phyloP scores from a whole-genome alignment of 768 basidiomycete genomes.

The button mushroom (Agaricus bisporus) region DNA sequence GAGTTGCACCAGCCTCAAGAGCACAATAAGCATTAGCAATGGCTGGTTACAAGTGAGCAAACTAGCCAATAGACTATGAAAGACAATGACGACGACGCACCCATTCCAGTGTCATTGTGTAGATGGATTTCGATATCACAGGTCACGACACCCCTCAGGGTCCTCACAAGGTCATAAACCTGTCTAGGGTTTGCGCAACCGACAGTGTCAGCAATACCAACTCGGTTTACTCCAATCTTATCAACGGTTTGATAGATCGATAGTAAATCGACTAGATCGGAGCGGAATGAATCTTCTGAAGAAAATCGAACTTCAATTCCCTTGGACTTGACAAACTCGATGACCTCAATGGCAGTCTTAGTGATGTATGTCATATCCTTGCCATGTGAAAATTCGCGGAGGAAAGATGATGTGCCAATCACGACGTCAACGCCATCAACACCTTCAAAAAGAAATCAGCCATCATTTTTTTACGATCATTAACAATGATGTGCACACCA shows the following conservation, averaged over 20 bases:
- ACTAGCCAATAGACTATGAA: neutral
- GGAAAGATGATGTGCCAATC: constrained; percentile 98
- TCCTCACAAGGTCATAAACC: constrained; percentile 97
- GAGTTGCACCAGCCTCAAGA: constrained; percentile 97
- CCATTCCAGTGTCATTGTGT: constrained; percentile 98
- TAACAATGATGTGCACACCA: constrained; percentile 40
- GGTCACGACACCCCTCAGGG: constrained; percentile 89
- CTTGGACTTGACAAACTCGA: constrained; percentile 99
- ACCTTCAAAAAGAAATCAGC: constrained; percentile 39
- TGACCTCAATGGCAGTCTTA: constrained; percentile 97
- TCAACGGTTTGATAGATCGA: constrained; percentile 99
- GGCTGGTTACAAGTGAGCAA: constrained; percentile 36
- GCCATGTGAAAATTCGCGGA: constrained; percentile 98
- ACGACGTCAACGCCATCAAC: constrained; percentile 99
- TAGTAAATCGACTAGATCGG: constrained; percentile 96
- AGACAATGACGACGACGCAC: constrained; percentile 25
- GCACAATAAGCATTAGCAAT: constrained; percentile 99
- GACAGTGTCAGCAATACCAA: constrained; percentile 98
- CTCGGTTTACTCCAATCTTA: constrained; percentile 98
- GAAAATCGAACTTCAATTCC: constrained; percentile 99
- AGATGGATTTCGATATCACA: constrained; percentile 99
- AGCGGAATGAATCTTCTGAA: constrained; percentile 99
- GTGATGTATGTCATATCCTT: constrained; percentile 99
- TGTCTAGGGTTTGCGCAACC: constrained; percentile 98
- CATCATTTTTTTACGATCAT: neutral